A percentile compares a stretch with the other conserved stretches of the same genome.
Conservation (phyloP, 805 yeast species). For the Candida ficus region DNA sequence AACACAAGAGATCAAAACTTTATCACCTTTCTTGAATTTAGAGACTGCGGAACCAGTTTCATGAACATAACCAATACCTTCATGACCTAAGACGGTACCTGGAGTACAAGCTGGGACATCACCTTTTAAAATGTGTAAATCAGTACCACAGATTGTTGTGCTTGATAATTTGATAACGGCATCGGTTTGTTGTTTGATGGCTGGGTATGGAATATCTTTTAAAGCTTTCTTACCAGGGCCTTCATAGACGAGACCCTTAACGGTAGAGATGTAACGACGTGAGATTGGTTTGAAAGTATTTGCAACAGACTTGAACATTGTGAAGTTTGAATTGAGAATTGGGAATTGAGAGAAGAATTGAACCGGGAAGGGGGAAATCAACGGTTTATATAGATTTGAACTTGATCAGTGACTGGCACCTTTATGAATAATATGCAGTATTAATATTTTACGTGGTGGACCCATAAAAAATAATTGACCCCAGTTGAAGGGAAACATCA, state of each 20-base stretch:
- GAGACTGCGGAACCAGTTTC: conserved; percentile 45
- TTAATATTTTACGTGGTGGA: too few species aligned
- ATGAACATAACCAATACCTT: conserved; percentile 51
- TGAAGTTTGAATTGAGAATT: neutral
- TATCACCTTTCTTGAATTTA: conserved; percentile 49
- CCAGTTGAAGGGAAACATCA: too few species aligned
- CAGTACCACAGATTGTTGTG: conserved; percentile 64
- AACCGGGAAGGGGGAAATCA: too few species aligned
- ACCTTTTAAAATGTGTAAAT: conserved; percentile 58
- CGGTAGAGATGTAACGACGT: neutral
- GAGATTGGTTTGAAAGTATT: neutral
- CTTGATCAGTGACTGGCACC: too few species aligned
- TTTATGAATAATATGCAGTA: neutral
- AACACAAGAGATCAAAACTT: conserved; percentile 60
- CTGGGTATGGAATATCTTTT: conserved; percentile 38
- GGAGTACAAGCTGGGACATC: conserved; percentile 50
- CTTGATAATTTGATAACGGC: conserved; percentile 51
- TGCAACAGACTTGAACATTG: neutral
- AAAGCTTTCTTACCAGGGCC: conserved; percentile 38
- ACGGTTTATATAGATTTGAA: too few species aligned
- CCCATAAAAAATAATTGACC: too few species aligned
- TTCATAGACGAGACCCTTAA: conserved; percentile 40
- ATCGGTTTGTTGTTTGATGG: conserved; percentile 41
- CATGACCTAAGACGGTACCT: conserved; percentile 53
- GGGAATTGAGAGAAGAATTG: neutral